Percentiles rank a stretch among this genome's conserved stretches.
These are phyloP conservation scores for Amanita inopinata DNA, from an alignment of 768 basidiomycete genomes.

Conservation along the genomic window DNA sequence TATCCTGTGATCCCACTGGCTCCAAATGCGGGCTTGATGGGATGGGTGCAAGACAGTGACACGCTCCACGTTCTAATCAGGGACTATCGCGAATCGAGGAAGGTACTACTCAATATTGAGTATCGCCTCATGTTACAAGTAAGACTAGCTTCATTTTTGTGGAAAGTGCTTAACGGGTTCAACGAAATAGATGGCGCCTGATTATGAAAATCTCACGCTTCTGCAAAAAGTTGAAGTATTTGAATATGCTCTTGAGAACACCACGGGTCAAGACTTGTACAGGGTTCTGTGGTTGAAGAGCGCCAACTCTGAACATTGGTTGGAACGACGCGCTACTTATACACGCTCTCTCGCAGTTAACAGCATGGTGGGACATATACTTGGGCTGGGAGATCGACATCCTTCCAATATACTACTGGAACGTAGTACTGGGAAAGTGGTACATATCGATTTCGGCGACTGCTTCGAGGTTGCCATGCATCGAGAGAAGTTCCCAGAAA, in stretches of 20 bases:
- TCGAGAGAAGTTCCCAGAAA: constrained; percentile 98
- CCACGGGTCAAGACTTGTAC: constrained; percentile 96
- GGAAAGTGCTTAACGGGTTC: constrained; percentile 6
- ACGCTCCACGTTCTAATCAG: constrained; percentile 94
- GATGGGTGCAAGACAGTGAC: constrained; percentile 94
- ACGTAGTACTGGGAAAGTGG: constrained; percentile 69
- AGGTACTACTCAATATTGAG: constrained; percentile 95
- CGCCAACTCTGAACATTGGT: constrained; percentile 92
- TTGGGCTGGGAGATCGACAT: constrained; percentile 92
- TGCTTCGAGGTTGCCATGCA: constrained; percentile 98
- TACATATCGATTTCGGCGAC: constrained; percentile 98
- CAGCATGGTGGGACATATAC: constrained; percentile 98
- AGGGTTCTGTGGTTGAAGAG: constrained; percentile 96
- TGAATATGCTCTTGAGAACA: constrained; percentile 96
- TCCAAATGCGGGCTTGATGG: constrained; percentile 88
- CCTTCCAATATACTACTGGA: constrained; percentile 88
- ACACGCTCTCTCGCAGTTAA: constrained; percentile 93
- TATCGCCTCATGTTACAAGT: constrained; percentile 98
- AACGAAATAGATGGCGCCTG: constrained; percentile 85
- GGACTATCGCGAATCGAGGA: constrained; percentile 92
- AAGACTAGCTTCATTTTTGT: constrained; percentile 11
- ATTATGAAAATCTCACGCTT: constrained; percentile 89
- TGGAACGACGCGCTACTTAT: constrained; percentile 92
- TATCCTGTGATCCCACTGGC: constrained; percentile 92
- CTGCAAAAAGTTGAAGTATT: constrained; percentile 99